Base-by-base conservation (phyloP, 306 rosid species). In the Luffa acutangula region DNA sequence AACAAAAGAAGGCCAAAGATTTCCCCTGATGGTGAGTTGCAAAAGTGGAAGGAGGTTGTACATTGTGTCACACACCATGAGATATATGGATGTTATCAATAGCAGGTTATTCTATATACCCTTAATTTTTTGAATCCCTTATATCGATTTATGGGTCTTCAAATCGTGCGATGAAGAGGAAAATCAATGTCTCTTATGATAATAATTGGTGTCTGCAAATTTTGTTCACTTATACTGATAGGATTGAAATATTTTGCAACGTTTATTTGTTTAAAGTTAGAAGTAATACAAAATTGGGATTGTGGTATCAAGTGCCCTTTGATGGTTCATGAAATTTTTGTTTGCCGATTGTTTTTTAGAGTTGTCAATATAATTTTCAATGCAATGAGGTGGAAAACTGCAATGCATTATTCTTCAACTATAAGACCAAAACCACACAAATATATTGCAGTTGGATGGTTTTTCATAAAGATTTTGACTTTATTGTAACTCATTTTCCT, bases 41-140 rank as follows among this genome's bases (percentile, higher is more conserved):
- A 95, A 89, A 95, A 95, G 88, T 84, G 99, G 81, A 95, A 95
- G 91, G 97, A 95, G 88, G 97, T 95, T 7, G 99, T 95, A 78
- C 99, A 95, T 83, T 95, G 97, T 37, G 99, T 95, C 41, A 88
- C 97, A 11, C 97, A 93, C 82, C 99, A 95, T 82, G 99, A 95
- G 87, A 95, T n/a, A n/a, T n/a, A n/a, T 95, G 73, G 97, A 95
- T 89, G 97, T 93, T 74, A 95, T 95, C 83, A 95, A 95, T 79
- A 95, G 99, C 97, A 91, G 99, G 98, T 73, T 33, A 15, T 49
- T 73, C 14, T 17, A 31, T 15, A 11, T 31, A 31, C 42, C 43
- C 20, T 71, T 71, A 21, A 21, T 9, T 9, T 21, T 71, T 12
- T 1, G 0, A 71, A 5, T 6, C 21, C 17, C 0, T 21, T 70